Percentiles rank a stretch among this genome's conserved stretches.
phyloP scores from a whole-genome alignment of 1,284 basidiomycete genomes.

The Fomitopsis pinicola region DNA sequence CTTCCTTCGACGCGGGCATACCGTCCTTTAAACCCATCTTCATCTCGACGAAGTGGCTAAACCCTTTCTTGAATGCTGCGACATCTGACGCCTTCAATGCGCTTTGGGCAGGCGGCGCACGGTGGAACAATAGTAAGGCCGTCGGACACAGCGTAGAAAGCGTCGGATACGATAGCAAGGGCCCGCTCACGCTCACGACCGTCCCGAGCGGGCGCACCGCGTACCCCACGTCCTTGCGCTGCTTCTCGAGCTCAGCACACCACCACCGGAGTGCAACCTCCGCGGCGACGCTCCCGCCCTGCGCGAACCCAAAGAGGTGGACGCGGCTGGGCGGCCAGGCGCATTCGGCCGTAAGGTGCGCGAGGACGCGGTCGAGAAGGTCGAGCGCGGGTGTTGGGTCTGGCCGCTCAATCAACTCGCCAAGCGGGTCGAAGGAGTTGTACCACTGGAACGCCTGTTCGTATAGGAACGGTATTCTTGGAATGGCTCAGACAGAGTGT shows the following conservation, averaged over 20 bases:
- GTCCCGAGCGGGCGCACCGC: constrained; percentile 48
- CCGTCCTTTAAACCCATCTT: constrained; percentile 42
- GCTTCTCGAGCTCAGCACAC: constrained; percentile 34
- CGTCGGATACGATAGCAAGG: constrained; percentile 74
- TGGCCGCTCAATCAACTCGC: constrained; percentile 65
- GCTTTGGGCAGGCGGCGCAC: constrained; percentile 41
- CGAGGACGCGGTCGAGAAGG: constrained; percentile 49
- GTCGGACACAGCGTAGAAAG: constrained; percentile 48
- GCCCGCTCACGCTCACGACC: constrained; percentile 65
- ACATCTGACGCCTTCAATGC: constrained; percentile 42
- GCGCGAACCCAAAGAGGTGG: constrained; percentile 87
- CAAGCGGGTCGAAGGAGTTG: constrained; percentile 75
- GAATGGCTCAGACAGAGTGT: not conserved
- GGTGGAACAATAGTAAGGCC: constrained; percentile 61
- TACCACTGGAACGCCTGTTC: constrained; percentile 87
- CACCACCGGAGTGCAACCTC: constrained; percentile 60
- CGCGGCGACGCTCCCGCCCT: constrained; percentile 79
- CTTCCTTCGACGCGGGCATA: constrained; percentile 74
- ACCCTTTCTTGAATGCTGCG: constrained; percentile 56
- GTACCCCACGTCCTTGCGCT: constrained; percentile 13
- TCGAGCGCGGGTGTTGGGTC: constrained; percentile 69
- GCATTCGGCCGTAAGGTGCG: constrained; percentile 55
- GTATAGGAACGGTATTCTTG: constrained; percentile 78
- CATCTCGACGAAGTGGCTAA: constrained; percentile 44
- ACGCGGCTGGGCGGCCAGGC: constrained; percentile 66